phyloP scores from a whole-genome alignment of 2,329 filamentous ascomycete genomes.

The Colletotrichum filicis region DNA sequence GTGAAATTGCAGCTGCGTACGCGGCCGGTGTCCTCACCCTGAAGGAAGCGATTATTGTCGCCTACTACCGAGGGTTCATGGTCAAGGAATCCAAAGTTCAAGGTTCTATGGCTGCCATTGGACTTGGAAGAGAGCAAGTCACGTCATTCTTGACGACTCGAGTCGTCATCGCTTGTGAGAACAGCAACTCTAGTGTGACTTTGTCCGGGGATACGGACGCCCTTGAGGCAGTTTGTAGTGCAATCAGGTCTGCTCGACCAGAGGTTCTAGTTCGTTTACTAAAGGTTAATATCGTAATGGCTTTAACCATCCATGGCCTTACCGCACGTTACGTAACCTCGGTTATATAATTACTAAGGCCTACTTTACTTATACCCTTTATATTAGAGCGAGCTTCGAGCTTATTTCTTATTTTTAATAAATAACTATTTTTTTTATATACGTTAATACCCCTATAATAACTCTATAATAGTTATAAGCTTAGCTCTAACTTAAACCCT shows the following conservation, averaged over 20 bases:
- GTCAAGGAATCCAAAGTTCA: conserved; percentile 36
- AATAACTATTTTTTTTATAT: no score
- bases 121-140: conserved; percentile 36
- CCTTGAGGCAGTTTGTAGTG: conserved; percentile 39
- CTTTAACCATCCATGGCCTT: no score
- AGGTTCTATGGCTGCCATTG: conserved; percentile 48
- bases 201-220: conserved; percentile 38
- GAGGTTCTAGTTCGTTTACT: not conserved
- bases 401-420: no score
- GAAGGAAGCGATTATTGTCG: conserved; percentile 44
- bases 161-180: conserved; percentile 32
- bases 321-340: no score
- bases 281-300: no score
- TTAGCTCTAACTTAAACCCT: no score
- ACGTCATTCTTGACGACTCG: not conserved
- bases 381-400: no score
- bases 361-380: no score
- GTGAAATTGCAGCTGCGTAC: conserved; percentile 54
- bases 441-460: no score
- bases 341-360: no score
- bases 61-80: conserved; percentile 48
- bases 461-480: no score
- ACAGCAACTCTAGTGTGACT: conserved; percentile 41
- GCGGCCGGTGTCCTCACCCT: conserved; percentile 42
- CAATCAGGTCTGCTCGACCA: conserved; percentile 38